Conservation (phyloP, 2,329 filamentous ascomycete species). For the Penicillium crustosum region DNA sequence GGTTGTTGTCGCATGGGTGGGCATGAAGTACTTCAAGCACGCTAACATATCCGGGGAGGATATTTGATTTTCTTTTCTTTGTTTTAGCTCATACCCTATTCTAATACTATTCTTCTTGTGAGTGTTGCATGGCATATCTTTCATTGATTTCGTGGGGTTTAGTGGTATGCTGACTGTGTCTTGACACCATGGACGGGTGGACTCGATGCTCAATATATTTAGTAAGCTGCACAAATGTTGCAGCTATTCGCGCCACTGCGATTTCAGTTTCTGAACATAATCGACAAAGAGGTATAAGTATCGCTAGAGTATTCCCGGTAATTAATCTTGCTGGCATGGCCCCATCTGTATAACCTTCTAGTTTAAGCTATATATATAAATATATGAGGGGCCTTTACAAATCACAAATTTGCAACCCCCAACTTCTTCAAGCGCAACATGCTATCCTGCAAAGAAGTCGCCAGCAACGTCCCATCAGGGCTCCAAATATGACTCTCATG, state of each 20-base stretch:
- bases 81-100: slow-evolving; percentile 2
- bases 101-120: slow-evolving; percentile 2
- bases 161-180: not conserved
- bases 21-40: slow-evolving; percentile 99
- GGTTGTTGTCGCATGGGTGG: slow-evolving; percentile 96
- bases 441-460: slow-evolving; percentile 52
- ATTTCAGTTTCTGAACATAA: not conserved
- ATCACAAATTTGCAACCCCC: slow-evolving; percentile 25
- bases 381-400: not conserved
- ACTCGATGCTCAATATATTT: not conserved
- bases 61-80: slow-evolving; percentile 26
- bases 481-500: slow-evolving; percentile 51
- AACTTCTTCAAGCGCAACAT: slow-evolving; percentile 39
- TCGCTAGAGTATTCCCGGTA: not conserved
- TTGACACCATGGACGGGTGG: not conserved
- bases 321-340: not conserved
- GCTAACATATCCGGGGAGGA: slow-evolving; percentile 78
- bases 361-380: not conserved
- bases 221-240: not conserved
- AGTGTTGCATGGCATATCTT: not conserved
- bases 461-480: slow-evolving; percentile 46
- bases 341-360: not conserved
- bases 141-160: not conserved
- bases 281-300: not conserved
- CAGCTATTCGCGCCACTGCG: not conserved